These are phyloP conservation scores for Avicennia marina DNA, from an alignment of 257 asterid genomes.

Conservation along the genomic window DNA sequence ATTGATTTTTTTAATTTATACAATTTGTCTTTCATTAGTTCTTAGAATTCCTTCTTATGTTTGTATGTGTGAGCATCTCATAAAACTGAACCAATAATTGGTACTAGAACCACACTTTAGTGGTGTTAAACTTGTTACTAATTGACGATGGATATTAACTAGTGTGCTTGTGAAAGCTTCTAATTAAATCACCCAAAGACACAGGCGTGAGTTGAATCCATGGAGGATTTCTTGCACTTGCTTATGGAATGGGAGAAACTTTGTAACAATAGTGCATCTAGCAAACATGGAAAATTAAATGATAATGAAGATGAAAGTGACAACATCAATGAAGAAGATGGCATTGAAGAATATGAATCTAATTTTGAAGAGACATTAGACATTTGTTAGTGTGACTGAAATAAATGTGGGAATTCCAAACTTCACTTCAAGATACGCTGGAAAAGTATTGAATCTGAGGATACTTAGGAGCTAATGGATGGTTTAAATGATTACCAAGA, in stretches of 20 bases:
- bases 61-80: no score
- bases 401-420: slow-evolving; percentile 10
- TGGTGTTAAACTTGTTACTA: no score
- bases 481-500: slow-evolving; percentile 59
- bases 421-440: slow-evolving; percentile 69
- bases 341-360: slow-evolving; percentile 34
- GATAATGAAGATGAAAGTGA: slow-evolving; percentile 14
- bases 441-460: slow-evolving; percentile 74
- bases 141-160: slow-evolving; percentile 66
- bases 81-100: no score
- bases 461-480: slow-evolving; percentile 83
- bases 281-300: slow-evolving; percentile 13
- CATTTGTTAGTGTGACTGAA: slow-evolving; percentile 61
- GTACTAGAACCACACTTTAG: no score
- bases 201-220: slow-evolving; percentile 61
- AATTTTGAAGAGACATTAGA: slow-evolving; percentile 52
- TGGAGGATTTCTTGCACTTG: slow-evolving; percentile 46
- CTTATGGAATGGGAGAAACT: slow-evolving; percentile 71
- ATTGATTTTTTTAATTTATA: no score
- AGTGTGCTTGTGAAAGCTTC: slow-evolving; percentile 64
- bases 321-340: slow-evolving; percentile 22
- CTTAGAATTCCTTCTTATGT: no score
- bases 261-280: slow-evolving; percentile 25
- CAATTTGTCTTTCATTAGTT: no score
- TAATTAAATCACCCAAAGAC: slow-evolving; percentile 74